These are phyloP conservation scores for Gossypium trilobum DNA, from an alignment of 441 rosid genomes.

Conservation along the genomic window DNA sequence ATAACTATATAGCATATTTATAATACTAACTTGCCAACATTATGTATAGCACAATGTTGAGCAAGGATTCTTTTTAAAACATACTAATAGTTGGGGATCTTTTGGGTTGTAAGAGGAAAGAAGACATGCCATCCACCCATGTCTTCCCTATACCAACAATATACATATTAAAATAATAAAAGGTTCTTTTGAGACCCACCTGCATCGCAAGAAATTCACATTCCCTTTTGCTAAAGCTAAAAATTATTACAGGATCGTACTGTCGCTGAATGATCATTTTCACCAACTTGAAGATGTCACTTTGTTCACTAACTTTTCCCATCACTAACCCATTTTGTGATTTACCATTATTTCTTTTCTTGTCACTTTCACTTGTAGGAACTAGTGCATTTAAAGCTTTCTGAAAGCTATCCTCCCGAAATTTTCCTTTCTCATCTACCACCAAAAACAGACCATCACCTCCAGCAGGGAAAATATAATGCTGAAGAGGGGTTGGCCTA, in stretches of 20 bases:
- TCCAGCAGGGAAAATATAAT: conserved; percentile 89
- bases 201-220: conserved; percentile 97
- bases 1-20: neutral
- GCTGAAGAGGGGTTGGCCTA: conserved; percentile 99
- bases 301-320: conserved; percentile 87
- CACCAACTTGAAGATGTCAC: conserved; percentile 92
- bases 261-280: conserved; percentile 93
- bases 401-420: conserved; percentile 91
- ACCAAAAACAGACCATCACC: conserved; percentile 83
- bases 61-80: neutral
- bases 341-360: conserved; percentile 68
- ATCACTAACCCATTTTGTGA: conserved; percentile 57
- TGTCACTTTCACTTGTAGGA: conserved; percentile 61
- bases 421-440: conserved; percentile 86
- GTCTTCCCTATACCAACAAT: neutral
- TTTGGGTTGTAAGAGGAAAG: neutral
- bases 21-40: neutral
- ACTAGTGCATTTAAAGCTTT: conserved; percentile 82
- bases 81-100: neutral
- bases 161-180: neutral
- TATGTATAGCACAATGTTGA: neutral
- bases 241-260: conserved; percentile 89
- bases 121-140: neutral
- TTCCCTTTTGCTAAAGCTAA: conserved; percentile 95
- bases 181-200: conserved; percentile 28